phyloP scores from a whole-genome alignment of 305 asterid genomes.

The Solanum aculeatissimum region DNA sequence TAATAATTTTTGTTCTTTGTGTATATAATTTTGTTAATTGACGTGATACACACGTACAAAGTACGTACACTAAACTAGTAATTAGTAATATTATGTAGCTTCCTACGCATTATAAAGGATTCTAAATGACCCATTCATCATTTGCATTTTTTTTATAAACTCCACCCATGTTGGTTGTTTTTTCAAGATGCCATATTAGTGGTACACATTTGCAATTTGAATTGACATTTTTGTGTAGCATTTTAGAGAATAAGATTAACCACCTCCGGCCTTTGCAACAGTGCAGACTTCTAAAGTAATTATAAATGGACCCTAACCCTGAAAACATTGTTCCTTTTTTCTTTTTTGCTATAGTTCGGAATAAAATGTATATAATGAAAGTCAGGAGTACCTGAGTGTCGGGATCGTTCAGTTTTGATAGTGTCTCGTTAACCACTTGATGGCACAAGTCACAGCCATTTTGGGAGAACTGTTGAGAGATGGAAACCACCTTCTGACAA shows the following conservation, averaged over 20 bases:
- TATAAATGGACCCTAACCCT: background rate
- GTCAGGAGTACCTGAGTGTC: slow-evolving; percentile 63
- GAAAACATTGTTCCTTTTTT: background rate
- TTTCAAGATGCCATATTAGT: background rate
- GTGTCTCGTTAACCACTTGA: slow-evolving; percentile 54
- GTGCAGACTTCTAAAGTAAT: background rate
- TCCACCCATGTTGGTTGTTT: background rate
- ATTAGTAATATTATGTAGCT: background rate
- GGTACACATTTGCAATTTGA: background rate
- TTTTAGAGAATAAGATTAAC: background rate
- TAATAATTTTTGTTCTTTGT: no score
- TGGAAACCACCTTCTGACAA: slow-evolving; percentile 35
- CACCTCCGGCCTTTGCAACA: background rate
- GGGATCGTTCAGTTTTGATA: slow-evolving; percentile 75
- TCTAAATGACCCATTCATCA: background rate
- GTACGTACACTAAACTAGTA: no score
- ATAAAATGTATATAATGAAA: background rate
- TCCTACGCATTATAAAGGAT: background rate
- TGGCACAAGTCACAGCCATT: slow-evolving; percentile 72
- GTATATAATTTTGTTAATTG: no score
- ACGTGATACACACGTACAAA: no score
- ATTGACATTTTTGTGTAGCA: background rate
- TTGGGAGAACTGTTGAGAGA: slow-evolving; percentile 25
- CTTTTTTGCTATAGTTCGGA: background rate
- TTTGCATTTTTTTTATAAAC: background rate